Evolutionary conservation across 2,329 filamentous ascomycete species (phyloP), one percentile per base, ranked within the genome.

Genomic region (Shiraia sp.): DNA sequence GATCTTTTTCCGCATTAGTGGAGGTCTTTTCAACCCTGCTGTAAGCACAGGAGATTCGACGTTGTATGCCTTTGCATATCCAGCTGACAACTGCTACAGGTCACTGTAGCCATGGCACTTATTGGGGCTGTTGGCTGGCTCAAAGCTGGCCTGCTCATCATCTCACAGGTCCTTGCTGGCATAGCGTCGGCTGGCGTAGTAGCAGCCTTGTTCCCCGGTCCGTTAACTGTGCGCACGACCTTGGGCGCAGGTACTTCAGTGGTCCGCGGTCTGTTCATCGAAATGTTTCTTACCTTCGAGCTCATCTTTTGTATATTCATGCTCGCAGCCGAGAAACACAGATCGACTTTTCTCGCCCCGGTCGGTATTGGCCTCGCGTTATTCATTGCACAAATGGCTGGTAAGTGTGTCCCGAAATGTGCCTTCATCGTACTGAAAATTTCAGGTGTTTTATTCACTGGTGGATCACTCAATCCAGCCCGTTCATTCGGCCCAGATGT

Each of bases 251-350:
- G 59, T 14, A 75, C 74, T 3, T 74, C 72, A 1, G 54, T 75
- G 16, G 65, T 61, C 16, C 71, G 70, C 25, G 75, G 75, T 10
- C 53, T 78, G 3, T 78, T 69, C 53, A 76, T 78, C 39, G 75
- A 78, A 48, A 75, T 76, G 72, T 73, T 78, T 40, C 60, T 77
- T 27, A 78, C 75, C 2, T 69, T 72, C n/a, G 57, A 72, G 53
- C 67, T 78, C 13, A 68, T 42, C 45, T 75, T 78, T 49, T 72
- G 72, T 35, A 78, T 78, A 45, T 75, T 72, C 53, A 72, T 72
- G 69, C 49, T 72, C 24, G 70, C 70, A 15, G 69, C 65, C 5
- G 70, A 72, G 49, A 72, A 72, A 47, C 67, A 71, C 46, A 62
- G 60, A 33, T 65, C 62, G 6, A 72, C 69, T 1, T 72, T 70